Conservation (phyloP, 2,329 filamentous ascomycete genomes). For the Fusarium palustre region DNA sequence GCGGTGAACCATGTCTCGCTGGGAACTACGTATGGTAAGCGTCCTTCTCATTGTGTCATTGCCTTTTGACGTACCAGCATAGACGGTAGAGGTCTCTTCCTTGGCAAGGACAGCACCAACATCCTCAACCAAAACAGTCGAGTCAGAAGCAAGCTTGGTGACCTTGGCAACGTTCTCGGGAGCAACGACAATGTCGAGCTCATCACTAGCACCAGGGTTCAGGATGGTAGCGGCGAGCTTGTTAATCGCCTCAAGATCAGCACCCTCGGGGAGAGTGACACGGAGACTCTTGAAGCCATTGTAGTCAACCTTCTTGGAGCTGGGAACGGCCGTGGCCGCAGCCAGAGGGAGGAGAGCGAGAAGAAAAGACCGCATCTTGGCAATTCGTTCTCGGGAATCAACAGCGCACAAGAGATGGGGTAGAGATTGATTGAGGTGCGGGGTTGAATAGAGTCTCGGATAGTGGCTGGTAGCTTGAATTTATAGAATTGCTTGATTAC, state of each 20-base stretch:
- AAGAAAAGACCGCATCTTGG: constrained; percentile 25
- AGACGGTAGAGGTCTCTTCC: constrained; percentile 22
- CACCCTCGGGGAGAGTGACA: constrained; percentile 25
- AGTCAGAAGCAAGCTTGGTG: constrained; percentile 18
- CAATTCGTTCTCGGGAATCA: not conserved
- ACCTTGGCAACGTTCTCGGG: constrained; percentile 34
- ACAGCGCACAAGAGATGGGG: not conserved
- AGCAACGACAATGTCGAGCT: constrained; percentile 32
- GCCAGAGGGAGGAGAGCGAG: constrained; percentile 29
- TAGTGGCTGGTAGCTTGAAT: not conserved
- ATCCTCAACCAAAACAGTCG: constrained; percentile 35
- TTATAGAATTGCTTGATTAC: constrained; percentile 12
- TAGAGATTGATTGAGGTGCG: constrained; percentile 14
- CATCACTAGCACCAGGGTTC: constrained; percentile 27
- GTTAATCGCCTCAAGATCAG: constrained; percentile 19
- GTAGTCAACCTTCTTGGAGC: constrained; percentile 38
- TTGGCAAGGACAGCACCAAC: constrained; percentile 30
- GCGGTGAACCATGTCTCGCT: constrained; percentile 35
- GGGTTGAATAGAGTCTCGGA: not conserved
- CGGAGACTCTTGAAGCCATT: constrained; percentile 39
- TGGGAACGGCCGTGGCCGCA: constrained; percentile 22
- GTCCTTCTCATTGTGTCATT: too few relatives aligned
- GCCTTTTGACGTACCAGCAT: constrained; percentile 6
- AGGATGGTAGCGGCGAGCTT: constrained; percentile 34
- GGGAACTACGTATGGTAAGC: constrained; percentile 6